These are phyloP conservation scores for Russula dissimulans DNA, from an alignment of 768 basidiomycete genomes.

Conservation along the genomic window DNA sequence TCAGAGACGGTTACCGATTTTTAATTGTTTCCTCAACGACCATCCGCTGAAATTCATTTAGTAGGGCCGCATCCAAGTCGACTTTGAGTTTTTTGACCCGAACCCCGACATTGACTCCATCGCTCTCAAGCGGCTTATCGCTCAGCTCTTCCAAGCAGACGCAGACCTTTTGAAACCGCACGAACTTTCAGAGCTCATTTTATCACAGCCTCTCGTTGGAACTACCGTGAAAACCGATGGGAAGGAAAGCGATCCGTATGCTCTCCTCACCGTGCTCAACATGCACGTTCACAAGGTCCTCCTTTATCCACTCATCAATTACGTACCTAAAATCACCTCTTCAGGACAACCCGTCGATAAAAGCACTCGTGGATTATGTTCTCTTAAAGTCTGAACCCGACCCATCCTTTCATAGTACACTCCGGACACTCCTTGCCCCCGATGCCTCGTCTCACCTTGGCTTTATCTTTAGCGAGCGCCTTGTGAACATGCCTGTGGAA, in stretches of 20 bases:
- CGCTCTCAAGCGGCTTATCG: constrained; percentile 66
- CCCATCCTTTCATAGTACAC: constrained; percentile 40
- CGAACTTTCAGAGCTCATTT: constrained; percentile 70
- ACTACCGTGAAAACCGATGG: constrained; percentile 92
- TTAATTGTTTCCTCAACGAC: constrained; percentile 11
- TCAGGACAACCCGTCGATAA: constrained; percentile 67
- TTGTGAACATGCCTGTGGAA: constrained; percentile 95
- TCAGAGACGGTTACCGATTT: constrained; percentile 34
- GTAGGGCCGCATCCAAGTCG: constrained; percentile 70
- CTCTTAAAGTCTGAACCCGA: constrained; percentile 48
- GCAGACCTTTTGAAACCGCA: constrained; percentile 61
- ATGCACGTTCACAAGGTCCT: constrained; percentile 56
- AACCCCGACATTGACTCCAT: constrained; percentile 77
- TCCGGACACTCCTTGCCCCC: constrained; percentile 42
- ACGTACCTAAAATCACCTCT: not conserved
- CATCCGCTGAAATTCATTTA: constrained; percentile 16
- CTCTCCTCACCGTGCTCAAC: constrained; percentile 77
- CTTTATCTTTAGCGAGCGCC: constrained; percentile 75
- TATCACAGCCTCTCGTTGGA: constrained; percentile 67
- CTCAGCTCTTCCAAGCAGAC: constrained; percentile 66
- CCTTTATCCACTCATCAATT: not conserved
- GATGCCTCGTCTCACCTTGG: constrained; percentile 53
- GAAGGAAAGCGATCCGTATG: constrained; percentile 83
- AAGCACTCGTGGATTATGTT: constrained; percentile 61
- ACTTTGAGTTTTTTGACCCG: constrained; percentile 91